Evolutionary conservation across 2,329 filamentous ascomycete genomes (phyloP), one percentile per base, ranked within the genome.

Genomic region (Neofusicoccum ribis): DNA sequence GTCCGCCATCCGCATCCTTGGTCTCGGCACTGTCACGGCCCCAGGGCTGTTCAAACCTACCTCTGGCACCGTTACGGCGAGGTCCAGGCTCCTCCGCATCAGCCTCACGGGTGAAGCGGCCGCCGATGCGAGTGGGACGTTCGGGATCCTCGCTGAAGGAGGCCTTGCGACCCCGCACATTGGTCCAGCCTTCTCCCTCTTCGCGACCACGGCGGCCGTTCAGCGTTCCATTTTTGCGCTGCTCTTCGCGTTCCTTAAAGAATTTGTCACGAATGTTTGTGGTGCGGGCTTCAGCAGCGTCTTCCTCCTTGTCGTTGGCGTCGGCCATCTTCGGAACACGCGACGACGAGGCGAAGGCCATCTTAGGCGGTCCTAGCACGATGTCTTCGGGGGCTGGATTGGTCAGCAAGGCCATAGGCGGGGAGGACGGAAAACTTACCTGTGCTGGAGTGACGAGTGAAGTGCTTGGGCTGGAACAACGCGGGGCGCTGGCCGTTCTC

Each of bases 301-400:
- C 79, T 39, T 81, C 79, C 56, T 79, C 77, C 36, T 73, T 71
- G 34, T 76, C 72, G 15, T 72, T 71, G 23, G 23, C 8, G 15
- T 81, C 79, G 36, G 71, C 64, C 36, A 78, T 77, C 68, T 78
- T 76, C 67, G 86, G 84, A 61, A 82, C 78, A 37, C 86, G 82
- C 66, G 90, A 91, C 23, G 89, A 86, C 1, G 93, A 96, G 62
- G 91, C 87, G 77, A 97, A 97, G 50, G 88, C 87, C 52, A 88
- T 91, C 76, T 91, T 91, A 1, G 93, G 91, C 20, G 93, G 93
- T 14, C 91, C 93, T 65, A 97, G 89, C 66, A 95, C 85, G 65
- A 96, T 90, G 69, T 96, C 92, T 71, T 96, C 93, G 72, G 86
- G 81, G 75, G 86, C 88, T 90, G 70, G 43, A 70, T 72, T 68